These are phyloP conservation scores for Hypsizygus marmoreus DNA, from an alignment of 768 basidiomycete species.

Conservation along the genomic window DNA sequence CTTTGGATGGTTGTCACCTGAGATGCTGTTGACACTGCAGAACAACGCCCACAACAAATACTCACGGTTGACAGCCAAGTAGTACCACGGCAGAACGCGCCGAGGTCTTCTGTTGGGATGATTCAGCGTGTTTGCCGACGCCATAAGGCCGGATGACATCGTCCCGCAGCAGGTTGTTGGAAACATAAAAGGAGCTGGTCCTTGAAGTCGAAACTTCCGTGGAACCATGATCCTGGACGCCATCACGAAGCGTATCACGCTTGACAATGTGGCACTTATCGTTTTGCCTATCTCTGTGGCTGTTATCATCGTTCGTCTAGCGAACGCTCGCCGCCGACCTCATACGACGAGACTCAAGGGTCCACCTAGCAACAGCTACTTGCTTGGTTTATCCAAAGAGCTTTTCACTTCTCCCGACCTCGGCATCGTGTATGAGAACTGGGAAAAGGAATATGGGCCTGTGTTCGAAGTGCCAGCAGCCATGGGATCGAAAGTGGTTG, in stretches of 20 bases:
- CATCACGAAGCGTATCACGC: neutral
- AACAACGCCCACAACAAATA: too few species aligned
- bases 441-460: constrained; percentile 26
- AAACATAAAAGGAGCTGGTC: too few species aligned
- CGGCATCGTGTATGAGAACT: constrained; percentile 21
- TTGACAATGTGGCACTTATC: neutral
- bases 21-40: too few species aligned
- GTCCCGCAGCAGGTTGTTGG: too few species aligned
- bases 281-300: constrained; percentile 3
- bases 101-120: too few species aligned
- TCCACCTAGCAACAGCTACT: constrained; percentile 10
- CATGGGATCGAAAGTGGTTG: constrained; percentile 21
- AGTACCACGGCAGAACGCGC: too few species aligned
- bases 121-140: too few species aligned
- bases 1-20: too few species aligned
- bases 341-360: constrained; percentile 8
- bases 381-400: constrained; percentile 12
- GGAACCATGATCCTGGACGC: neutral
- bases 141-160: too few species aligned
- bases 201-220: too few species aligned
- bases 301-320: neutral
- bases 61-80: too few species aligned
- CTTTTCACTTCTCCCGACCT: constrained; percentile 14
- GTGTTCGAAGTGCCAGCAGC: constrained; percentile 20
- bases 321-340: neutral